Evolutionary conservation across 163 green algal genomes (phyloP).

Genomic region (Scenedesmus sp.): DNA sequence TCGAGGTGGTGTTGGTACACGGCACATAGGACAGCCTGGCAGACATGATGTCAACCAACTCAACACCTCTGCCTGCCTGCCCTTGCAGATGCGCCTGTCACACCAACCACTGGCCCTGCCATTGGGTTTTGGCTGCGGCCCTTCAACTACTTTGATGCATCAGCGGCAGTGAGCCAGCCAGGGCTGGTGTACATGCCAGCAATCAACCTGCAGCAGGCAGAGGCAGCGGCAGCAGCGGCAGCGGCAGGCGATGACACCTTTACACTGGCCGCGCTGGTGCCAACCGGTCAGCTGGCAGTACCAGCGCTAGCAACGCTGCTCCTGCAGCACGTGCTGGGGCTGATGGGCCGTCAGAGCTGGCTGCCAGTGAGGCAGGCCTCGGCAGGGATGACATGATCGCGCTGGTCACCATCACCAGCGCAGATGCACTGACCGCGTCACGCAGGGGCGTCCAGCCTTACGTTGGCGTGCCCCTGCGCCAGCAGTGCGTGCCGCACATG

Average conservation of each 20-base stretch:
- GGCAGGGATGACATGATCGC: not conserved
- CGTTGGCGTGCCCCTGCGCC: not conserved
- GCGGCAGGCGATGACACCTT: not conserved
- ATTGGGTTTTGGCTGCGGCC: slow-evolving; percentile 46
- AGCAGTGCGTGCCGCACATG: slow-evolving; percentile 24
- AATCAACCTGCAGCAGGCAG: not conserved
- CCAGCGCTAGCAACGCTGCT: not conserved
- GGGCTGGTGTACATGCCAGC: slow-evolving; percentile 45
- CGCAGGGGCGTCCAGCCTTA: slow-evolving; percentile 25
- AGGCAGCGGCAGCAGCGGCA: not conserved
- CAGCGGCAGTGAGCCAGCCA: slow-evolving; percentile 24
- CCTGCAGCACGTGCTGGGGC: not conserved
- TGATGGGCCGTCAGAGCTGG: not conserved
- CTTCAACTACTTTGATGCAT: slow-evolving; percentile 54
- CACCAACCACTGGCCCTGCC: not conserved
- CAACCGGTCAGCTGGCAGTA: not conserved
- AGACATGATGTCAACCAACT: too few species aligned
- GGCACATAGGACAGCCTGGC: too few species aligned
- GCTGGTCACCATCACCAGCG: not conserved
- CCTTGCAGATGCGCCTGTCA: slow-evolving; percentile 12
- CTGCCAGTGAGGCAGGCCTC: not conserved
- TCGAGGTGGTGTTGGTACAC: too few species aligned
- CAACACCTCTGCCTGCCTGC: not conserved
- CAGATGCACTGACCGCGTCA: not conserved
- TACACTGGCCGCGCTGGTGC: not conserved